These are phyloP conservation scores for Pythium coloratum DNA, from an alignment of 352 stramenopile genomes.

Conservation along the genomic window DNA sequence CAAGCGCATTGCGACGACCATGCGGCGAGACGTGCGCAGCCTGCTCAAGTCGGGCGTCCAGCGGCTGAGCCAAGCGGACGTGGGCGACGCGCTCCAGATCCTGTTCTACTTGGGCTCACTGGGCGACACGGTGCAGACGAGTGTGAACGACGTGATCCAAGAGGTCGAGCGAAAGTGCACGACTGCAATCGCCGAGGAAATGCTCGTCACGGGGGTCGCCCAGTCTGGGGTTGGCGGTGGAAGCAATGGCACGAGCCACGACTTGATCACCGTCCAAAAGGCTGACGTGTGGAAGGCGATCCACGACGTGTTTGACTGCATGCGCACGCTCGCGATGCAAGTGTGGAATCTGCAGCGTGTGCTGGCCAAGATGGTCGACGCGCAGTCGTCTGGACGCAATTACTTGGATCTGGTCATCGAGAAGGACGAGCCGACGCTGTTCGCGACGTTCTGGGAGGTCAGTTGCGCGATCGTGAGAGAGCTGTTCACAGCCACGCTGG, in stretches of 20 bases:
- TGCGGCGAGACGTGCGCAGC: constrained; percentile 57
- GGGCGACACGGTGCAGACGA: constrained; percentile 61
- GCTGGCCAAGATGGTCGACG: constrained; percentile 73
- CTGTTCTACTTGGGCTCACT: constrained; percentile 75
- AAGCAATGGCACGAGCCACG: constrained; percentile 11
- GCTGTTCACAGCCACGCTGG: constrained; percentile 59
- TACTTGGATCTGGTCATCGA: constrained; percentile 77
- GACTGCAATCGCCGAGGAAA: constrained; percentile 59
- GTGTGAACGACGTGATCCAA: constrained; percentile 83
- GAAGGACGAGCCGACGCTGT: constrained; percentile 74
- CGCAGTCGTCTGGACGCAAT: constrained; percentile 34
- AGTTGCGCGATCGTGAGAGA: constrained; percentile 76
- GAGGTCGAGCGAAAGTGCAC: constrained; percentile 72
- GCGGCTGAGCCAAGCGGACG: constrained; percentile 60
- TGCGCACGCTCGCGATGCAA: constrained; percentile 68
- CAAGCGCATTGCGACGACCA: constrained; percentile 41
- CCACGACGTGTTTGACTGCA: constrained; percentile 73
- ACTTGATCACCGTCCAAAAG: constrained; percentile 50
- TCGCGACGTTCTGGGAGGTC: constrained; percentile 87
- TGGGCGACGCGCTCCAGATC: constrained; percentile 77
- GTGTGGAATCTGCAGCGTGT: constrained; percentile 89
- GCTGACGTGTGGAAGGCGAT: constrained; percentile 80
- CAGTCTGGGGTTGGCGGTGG: constrained; percentile 13
- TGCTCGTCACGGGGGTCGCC: constrained; percentile 40
- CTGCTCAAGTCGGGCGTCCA: constrained; percentile 53